Conservation (phyloP, 495 filamentous ascomycete genomes). For the Penicillium chermesinum region DNA sequence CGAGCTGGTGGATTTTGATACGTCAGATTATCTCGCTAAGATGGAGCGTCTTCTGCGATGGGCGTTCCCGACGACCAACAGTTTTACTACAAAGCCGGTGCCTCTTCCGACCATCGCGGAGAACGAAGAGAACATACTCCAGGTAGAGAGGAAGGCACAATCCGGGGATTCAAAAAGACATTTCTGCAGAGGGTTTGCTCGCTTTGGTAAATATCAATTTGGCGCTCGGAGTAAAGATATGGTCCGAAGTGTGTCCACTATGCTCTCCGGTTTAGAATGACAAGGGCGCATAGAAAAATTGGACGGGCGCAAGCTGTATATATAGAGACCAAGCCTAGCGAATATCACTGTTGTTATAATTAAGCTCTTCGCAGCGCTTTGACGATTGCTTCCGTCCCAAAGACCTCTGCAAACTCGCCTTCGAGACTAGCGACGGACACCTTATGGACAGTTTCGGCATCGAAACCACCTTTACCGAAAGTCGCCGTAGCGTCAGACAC, state of each 20-base stretch:
- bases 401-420: constrained; percentile 44
- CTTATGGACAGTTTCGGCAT: constrained; percentile 43
- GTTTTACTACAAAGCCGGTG: neutral
- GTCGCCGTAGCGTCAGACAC: constrained; percentile 47
- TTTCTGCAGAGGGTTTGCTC: too few relatives aligned
- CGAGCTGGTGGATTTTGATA: constrained; percentile 2
- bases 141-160: constrained; percentile 1
- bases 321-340: too few relatives aligned
- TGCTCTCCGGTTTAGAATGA: too few relatives aligned
- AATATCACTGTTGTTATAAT: too few relatives aligned
- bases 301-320: too few relatives aligned
- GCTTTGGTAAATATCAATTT: too few relatives aligned
- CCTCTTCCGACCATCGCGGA: constrained; percentile 5
- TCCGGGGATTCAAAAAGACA: too few relatives aligned
- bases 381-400: constrained; percentile 34
- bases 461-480: constrained; percentile 38
- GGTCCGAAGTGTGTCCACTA: too few relatives aligned
- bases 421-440: constrained; percentile 45
- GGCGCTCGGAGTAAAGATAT: too few relatives aligned
- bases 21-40: neutral
- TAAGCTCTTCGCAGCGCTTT: constrained; percentile 16
- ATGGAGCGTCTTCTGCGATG: constrained; percentile 6
- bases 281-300: too few relatives aligned
- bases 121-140: constrained; percentile 1
- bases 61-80: neutral